Percentiles rank a stretch among this genome's conserved stretches.
phyloP scores from a whole-genome alignment of 208 protist genomes.

The Ichthyophonus hoferi region DNA sequence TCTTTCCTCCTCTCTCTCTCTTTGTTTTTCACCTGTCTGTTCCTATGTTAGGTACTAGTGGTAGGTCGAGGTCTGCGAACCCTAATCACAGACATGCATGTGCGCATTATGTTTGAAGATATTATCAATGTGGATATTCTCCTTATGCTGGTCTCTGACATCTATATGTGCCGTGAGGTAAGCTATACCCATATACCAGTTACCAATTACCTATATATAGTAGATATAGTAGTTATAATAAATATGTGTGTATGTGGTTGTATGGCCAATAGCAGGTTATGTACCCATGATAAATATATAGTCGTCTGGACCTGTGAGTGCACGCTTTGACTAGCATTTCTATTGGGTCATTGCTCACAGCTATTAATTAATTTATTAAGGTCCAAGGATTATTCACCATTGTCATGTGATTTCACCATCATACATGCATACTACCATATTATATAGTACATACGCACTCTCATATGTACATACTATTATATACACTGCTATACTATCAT shows the following conservation, averaged over 20 bases:
- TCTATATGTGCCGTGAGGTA: conserved; percentile 26
- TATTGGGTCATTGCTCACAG: too few species aligned
- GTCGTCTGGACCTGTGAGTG: background rate
- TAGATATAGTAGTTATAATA: too few species aligned
- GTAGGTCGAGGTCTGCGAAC: background rate
- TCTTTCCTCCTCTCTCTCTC: background rate
- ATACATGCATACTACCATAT: background rate
- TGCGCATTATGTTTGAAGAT: conserved; percentile 22
- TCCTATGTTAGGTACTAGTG: background rate
- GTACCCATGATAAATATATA: background rate
- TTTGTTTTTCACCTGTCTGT: background rate
- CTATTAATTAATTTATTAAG: too few species aligned
- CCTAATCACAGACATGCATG: background rate
- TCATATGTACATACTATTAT: background rate
- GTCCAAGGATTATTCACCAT: too few species aligned
- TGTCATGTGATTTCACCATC: too few species aligned
- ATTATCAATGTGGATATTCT: conserved; percentile 8
- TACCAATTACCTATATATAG: too few species aligned
- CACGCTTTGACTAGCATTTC: too few species aligned
- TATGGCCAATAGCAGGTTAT: too few species aligned
- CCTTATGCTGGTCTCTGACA: conserved; percentile 17
- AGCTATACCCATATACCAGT: too few species aligned
- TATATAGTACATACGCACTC: too few species aligned
- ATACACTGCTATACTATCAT: background rate
- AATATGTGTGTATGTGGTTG: too few species aligned